Percentiles rank a stretch among this genome's conserved stretches.
These are phyloP conservation scores for Polytrichum formosum DNA, from an alignment of 225 moss, liverwort and hornwort species.

Conservation along the genomic window DNA sequence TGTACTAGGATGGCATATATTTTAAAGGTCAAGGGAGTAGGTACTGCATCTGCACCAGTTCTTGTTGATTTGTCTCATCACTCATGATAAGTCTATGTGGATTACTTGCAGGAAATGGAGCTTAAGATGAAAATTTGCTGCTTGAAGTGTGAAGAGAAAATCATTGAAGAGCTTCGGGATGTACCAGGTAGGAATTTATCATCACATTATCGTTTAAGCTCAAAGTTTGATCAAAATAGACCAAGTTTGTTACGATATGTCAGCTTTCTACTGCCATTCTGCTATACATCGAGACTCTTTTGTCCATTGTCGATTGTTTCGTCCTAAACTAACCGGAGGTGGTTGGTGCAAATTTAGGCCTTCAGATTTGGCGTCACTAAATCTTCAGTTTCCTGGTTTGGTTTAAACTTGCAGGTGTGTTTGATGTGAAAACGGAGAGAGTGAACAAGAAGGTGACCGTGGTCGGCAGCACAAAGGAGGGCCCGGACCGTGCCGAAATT, in stretches of 20 bases:
- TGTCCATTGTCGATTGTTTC: neutral
- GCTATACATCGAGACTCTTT: neutral
- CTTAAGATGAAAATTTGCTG: constrained; percentile 42
- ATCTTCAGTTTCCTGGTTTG: neutral
- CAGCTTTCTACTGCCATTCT: neutral
- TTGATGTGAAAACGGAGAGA: constrained; percentile 36
- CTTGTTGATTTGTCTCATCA: neutral
- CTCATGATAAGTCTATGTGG: neutral
- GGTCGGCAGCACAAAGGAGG: constrained; percentile 5
- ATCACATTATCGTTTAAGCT: neutral
- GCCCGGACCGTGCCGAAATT: constrained; percentile 15
- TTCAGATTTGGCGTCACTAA: neutral
- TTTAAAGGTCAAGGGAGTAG: no score
- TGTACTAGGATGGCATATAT: neutral
- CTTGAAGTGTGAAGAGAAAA: constrained; percentile 35
- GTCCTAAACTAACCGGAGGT: neutral
- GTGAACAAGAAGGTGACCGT: constrained; percentile 26
- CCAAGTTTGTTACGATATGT: neutral
- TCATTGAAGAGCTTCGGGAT: constrained; percentile 36
- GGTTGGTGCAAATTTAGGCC: neutral
- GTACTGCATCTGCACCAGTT: no score
- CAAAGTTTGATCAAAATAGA: neutral
- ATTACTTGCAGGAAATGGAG: constrained; percentile 26
- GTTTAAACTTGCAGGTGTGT: constrained; percentile 9
- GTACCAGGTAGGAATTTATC: constrained; percentile 10